Evolutionary conservation across 2,329 filamentous ascomycete genomes (phyloP).

Genomic region (Gliomastix tumulicola): DNA sequence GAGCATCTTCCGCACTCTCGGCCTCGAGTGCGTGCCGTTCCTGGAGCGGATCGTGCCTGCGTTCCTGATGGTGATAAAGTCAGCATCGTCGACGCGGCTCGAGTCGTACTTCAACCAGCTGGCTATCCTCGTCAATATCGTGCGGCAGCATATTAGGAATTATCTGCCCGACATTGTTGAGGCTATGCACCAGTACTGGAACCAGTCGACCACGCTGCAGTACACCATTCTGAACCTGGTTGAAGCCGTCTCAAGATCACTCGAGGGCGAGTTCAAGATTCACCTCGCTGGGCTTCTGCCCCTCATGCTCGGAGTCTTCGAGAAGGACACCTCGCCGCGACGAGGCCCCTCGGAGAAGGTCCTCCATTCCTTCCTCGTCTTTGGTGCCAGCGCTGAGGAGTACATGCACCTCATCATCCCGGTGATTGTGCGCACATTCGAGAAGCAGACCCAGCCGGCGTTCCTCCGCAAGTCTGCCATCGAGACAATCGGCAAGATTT

Average conservation of each 20-base stretch:
- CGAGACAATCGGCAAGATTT: slow-evolving; percentile 89
- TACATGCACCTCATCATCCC: slow-evolving; percentile 99
- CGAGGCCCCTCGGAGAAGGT: slow-evolving; percentile 83
- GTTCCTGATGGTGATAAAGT: slow-evolving; percentile 82
- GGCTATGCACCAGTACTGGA: slow-evolving; percentile 87
- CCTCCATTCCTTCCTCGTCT: slow-evolving; percentile 90
- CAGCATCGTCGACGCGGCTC: slow-evolving; percentile 67
- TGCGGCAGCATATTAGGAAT: slow-evolving; percentile 90
- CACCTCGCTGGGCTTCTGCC: slow-evolving; percentile 86
- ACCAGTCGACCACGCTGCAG: slow-evolving; percentile 71
- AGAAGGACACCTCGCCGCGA: slow-evolving; percentile 71
- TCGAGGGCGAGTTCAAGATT: slow-evolving; percentile 97
- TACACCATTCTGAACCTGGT: slow-evolving; percentile 87
- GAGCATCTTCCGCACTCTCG: slow-evolving; percentile 95
- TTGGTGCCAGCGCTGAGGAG: slow-evolving; percentile 91
- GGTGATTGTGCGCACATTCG: slow-evolving; percentile 89
- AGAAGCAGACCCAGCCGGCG: slow-evolving; percentile 74
- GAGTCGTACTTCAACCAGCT: slow-evolving; percentile 98
- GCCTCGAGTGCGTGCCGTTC: slow-evolving; percentile 92
- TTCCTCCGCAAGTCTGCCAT: slow-evolving; percentile 83
- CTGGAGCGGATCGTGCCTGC: slow-evolving; percentile 90
- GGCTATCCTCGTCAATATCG: slow-evolving; percentile 86
- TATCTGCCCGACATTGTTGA: slow-evolving; percentile 83
- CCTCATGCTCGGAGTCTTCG: slow-evolving; percentile 88
- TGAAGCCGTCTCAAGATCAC: slow-evolving; percentile 84